phyloP scores from a whole-genome alignment of 192 early-diverging fungal genomes.

The Umbelopsis isabellina region DNA sequence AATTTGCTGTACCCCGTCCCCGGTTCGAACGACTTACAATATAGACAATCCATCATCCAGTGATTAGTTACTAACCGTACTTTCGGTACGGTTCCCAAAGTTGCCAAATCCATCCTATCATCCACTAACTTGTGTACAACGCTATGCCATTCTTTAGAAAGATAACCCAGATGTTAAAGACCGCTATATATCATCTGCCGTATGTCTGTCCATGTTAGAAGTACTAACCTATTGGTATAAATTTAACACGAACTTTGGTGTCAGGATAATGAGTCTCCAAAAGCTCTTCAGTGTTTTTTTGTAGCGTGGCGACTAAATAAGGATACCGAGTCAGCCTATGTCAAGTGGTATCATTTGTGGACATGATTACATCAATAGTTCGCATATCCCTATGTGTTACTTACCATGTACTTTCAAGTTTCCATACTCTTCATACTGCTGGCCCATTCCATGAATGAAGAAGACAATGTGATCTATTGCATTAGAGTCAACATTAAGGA shows the following conservation, averaged over 20 bases:
- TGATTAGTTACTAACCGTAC: constrained; percentile 52
- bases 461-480: constrained; percentile 48
- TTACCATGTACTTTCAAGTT: constrained; percentile 50
- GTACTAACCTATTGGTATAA: constrained; percentile 30
- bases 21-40: constrained; percentile 35
- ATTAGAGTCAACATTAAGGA: neutral
- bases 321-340: neutral
- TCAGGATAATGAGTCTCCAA: constrained; percentile 22
- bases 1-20: too few relatives aligned
- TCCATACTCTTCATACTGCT: constrained; percentile 51
- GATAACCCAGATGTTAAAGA: neutral
- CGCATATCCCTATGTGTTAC: neutral
- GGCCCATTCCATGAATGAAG: constrained; percentile 58
- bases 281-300: constrained; percentile 36
- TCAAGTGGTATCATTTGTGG: constrained; percentile 11
- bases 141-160: constrained; percentile 43
- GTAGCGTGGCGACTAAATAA: constrained; percentile 34
- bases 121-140: constrained; percentile 47
- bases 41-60: constrained; percentile 45
- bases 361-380: neutral
- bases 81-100: constrained; percentile 50
- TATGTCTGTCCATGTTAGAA: neutral
- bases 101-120: constrained; percentile 40
- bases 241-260: constrained; percentile 26
- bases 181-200: neutral